phyloP scores from a whole-genome alignment of 2,329 filamentous ascomycete species.

The Lomentospora prolificans region DNA sequence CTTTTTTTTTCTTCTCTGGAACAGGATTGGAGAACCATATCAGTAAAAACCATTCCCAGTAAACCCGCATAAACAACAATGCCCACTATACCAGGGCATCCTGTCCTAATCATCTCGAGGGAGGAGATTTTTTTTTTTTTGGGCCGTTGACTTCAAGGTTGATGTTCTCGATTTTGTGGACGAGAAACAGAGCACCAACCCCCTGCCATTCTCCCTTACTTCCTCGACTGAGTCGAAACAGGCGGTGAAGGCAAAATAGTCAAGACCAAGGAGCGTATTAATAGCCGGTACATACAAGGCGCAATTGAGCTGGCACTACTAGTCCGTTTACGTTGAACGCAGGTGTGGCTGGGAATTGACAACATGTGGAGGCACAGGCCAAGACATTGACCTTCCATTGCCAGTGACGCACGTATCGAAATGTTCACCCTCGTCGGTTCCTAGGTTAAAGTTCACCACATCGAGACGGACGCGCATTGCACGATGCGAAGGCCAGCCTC shows the following conservation, averaged over 20 bases:
- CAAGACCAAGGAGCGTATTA: too few species aligned
- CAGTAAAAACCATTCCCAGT: too few species aligned
- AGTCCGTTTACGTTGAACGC: too few species aligned
- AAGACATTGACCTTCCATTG: not conserved
- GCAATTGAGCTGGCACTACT: too few species aligned
- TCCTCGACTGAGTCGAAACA: not conserved
- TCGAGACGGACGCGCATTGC: too few species aligned
- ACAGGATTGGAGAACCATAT: not conserved
- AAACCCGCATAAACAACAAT: conserved; percentile 3
- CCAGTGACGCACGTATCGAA: not conserved
- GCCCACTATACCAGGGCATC: conserved; percentile 3
- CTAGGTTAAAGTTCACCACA: not conserved
- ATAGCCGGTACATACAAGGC: not conserved
- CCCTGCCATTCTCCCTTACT: not conserved
- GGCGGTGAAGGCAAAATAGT: not conserved
- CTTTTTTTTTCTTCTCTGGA: not conserved
- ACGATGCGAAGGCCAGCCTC: too few species aligned
- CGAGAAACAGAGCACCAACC: not conserved
- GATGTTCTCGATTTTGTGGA: too few species aligned
- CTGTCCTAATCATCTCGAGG: conserved; percentile 2
- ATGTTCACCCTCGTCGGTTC: not conserved
- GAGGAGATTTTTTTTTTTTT: too few species aligned
- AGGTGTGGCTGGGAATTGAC: not conserved
- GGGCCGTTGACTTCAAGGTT: too few species aligned
- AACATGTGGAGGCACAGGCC: not conserved